Conservation (phyloP, 257 asterid species). For the Verbascum thapsus region DNA sequence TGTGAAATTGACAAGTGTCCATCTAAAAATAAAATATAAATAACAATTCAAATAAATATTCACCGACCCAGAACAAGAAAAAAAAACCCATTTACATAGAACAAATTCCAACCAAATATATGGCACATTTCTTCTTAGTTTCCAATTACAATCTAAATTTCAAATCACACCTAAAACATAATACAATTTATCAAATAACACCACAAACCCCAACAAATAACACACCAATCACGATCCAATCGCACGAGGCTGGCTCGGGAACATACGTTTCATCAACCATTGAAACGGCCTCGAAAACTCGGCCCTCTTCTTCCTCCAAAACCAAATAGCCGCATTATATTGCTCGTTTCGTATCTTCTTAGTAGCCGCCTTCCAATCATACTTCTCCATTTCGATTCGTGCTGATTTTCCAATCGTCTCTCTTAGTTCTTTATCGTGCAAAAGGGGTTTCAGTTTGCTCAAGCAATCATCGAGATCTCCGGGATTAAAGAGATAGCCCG, state of each 20-base stretch:
- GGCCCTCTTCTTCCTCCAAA: constrained; percentile 82
- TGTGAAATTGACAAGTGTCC: no score
- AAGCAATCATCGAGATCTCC: constrained; percentile 88
- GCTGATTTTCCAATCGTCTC: constrained; percentile 79
- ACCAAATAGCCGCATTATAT: constrained; percentile 85
- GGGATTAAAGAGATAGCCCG: constrained; percentile 74
- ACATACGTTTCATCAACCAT: constrained; percentile 57
- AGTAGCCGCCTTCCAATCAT: constrained; percentile 96
- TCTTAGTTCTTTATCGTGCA: constrained; percentile 58
- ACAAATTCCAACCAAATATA: constrained; percentile 25
- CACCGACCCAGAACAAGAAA: no score
- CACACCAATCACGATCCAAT: constrained; percentile 33
- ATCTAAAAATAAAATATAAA: no score
- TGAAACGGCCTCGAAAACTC: constrained; percentile 62
- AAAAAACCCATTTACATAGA: constrained; percentile 23
- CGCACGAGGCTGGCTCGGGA: constrained; percentile 36
- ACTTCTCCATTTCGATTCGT: constrained; percentile 81
- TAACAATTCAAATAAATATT: no score
- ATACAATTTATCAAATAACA: no score
- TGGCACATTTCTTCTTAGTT: background rate
- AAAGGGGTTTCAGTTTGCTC: constrained; percentile 72
- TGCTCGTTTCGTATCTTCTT: constrained; percentile 74
- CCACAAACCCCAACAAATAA: background rate
- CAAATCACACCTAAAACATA: constrained; percentile 14
- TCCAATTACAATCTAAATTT: background rate